Conservation (phyloP, 176 grass and related monocot genomes). For the Lolium perenne region DNA sequence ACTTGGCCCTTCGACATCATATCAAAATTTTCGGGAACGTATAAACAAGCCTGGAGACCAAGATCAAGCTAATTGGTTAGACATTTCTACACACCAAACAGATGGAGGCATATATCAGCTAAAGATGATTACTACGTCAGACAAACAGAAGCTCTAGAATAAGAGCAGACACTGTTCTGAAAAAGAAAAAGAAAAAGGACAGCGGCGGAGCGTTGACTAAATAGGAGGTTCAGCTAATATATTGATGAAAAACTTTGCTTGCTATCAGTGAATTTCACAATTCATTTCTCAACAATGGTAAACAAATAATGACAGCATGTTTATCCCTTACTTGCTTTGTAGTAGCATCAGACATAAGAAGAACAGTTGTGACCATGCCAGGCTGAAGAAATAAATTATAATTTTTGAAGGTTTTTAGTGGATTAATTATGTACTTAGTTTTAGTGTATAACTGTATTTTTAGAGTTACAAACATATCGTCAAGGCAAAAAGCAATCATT, state of each 20-base stretch:
- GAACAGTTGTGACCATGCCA: slow-evolving; percentile 93
- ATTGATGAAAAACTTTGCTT: slow-evolving; percentile 80
- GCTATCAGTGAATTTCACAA: slow-evolving; percentile 3
- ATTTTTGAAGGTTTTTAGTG: no score
- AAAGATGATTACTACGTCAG: background rate
- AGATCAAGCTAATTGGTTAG: slow-evolving; percentile 16
- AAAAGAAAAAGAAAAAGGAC: background rate
- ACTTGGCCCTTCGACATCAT: background rate
- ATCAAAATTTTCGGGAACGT: background rate
- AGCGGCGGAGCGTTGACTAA: slow-evolving; percentile 63
- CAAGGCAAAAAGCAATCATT: background rate
- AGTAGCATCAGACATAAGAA: slow-evolving; percentile 71
- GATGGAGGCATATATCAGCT: background rate
- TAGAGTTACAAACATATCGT: background rate
- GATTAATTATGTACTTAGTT: background rate
- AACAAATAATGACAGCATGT: slow-evolving; percentile 9
- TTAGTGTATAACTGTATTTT: slow-evolving; percentile 9
- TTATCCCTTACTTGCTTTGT: slow-evolving; percentile 63
- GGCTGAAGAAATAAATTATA: slow-evolving; percentile 51
- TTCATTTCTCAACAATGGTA: slow-evolving; percentile 18
- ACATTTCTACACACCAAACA: slow-evolving; percentile 7
- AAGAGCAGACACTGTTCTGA: background rate
- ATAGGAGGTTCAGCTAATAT: slow-evolving; percentile 89
- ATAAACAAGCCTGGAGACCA: background rate
- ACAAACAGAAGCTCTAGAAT: slow-evolving; percentile 16